phyloP scores from a whole-genome alignment of 179 eudicot species.

The Corrigiola litoralis region DNA sequence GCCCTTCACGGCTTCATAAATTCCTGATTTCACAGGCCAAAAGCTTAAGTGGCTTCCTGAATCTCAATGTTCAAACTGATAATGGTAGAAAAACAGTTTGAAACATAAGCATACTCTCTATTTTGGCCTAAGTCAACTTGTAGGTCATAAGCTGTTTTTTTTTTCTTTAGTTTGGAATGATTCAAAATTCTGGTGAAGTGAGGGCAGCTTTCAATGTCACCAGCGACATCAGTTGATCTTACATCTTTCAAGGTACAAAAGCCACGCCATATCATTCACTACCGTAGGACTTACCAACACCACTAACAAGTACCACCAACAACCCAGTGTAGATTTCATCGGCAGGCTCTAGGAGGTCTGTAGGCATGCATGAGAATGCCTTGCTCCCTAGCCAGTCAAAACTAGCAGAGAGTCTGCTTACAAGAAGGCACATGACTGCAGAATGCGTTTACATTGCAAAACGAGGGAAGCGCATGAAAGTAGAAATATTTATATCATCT shows the following conservation, averaged over 20 bases:
- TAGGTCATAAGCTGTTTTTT: not conserved
- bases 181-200: not conserved
- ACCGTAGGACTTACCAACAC: not conserved
- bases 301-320: no score
- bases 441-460: no score
- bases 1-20: slow-evolving; percentile 60
- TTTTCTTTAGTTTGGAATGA: slow-evolving; percentile 1
- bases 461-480: no score
- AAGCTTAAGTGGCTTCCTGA: not conserved
- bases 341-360: no score
- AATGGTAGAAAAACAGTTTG: not conserved
- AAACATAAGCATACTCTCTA: no score
- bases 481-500: no score
- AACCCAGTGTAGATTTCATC: no score
- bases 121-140: not conserved
- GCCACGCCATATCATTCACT: not conserved
- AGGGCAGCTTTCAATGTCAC: not conserved
- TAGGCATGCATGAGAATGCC: no score
- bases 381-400: no score
- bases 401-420: no score
- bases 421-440: no score
- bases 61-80: not conserved
- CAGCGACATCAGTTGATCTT: no score
- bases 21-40: slow-evolving; percentile 46
- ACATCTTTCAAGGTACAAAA: not conserved